phyloP scores from a whole-genome alignment of 2,329 filamentous ascomycete species.

The Cladosporium sphaerospermum region DNA sequence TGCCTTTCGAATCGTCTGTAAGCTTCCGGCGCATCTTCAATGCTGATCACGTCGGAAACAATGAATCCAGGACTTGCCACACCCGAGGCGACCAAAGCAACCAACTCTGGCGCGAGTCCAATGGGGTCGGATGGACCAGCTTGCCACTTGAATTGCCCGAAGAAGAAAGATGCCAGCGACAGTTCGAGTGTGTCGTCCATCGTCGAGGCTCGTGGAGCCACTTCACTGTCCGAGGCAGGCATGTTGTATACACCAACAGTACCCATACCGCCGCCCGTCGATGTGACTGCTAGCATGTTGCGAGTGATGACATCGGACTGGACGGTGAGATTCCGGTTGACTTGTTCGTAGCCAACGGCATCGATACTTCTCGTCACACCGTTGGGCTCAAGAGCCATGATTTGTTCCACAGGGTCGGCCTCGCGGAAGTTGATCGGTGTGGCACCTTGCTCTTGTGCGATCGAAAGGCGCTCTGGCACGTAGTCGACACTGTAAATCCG shows the following conservation, averaged over 20 bases:
- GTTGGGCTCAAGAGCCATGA: slow-evolving; percentile 13
- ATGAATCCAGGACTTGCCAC: slow-evolving; percentile 9
- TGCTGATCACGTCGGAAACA: slow-evolving; percentile 10
- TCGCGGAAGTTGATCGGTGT: slow-evolving; percentile 16
- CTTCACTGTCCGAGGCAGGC: background rate
- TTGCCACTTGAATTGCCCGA: slow-evolving; percentile 4
- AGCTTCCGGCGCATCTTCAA: slow-evolving; percentile 13
- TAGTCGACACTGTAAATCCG: slow-evolving; percentile 17
- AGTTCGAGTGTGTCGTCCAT: background rate
- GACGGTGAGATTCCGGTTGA: slow-evolving; percentile 8
- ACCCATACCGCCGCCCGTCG: slow-evolving; percentile 9
- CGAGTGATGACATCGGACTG: slow-evolving; percentile 8
- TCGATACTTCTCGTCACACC: slow-evolving; percentile 15
- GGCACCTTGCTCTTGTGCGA: slow-evolving; percentile 14
- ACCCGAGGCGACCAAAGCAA: slow-evolving; percentile 4
- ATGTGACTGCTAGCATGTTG: slow-evolving; percentile 10
- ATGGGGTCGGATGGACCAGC: slow-evolving; percentile 3
- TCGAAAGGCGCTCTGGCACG: slow-evolving; percentile 13
- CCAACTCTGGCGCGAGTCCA: slow-evolving; percentile 1
- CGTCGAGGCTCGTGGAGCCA: background rate
- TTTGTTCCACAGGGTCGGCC: slow-evolving; percentile 14
- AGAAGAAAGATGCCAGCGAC: slow-evolving; percentile 7
- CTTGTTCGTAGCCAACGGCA: slow-evolving; percentile 14
- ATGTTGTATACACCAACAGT: slow-evolving; percentile 11
- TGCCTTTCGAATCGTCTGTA: slow-evolving; percentile 10